A percentile compares a stretch with the other conserved stretches of the same genome.
Conservation (phyloP, 2,329 filamentous ascomycete genomes). For the Clarireedia monteithiana region DNA sequence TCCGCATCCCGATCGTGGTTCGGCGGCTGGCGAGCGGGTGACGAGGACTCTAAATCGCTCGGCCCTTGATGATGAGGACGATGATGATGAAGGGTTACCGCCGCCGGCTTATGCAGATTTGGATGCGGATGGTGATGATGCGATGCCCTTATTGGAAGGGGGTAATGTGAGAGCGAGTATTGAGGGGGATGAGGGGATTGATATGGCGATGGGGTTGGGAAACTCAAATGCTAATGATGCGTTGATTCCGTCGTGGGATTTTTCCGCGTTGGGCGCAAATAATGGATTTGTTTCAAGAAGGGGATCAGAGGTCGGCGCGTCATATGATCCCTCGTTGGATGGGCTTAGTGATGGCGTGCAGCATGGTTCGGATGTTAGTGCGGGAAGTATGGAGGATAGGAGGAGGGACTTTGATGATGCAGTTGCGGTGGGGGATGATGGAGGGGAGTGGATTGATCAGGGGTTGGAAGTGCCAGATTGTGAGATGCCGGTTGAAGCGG, state of each 20-base stretch:
- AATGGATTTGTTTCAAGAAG: no score
- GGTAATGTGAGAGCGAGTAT: no score
- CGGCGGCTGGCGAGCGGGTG: constrained; percentile 22
- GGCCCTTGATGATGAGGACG: constrained; percentile 20
- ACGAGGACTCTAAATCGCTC: constrained; percentile 24
- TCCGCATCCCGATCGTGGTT: constrained; percentile 55
- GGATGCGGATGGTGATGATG: background rate
- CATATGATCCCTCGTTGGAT: no score
- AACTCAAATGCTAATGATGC: no score
- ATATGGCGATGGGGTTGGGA: no score
- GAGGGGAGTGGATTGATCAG: constrained; percentile 14
- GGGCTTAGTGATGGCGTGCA: constrained; percentile 24
- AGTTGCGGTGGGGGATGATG: constrained; percentile 16
- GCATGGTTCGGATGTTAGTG: constrained; percentile 25
- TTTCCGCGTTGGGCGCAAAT: no score
- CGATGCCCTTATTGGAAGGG: no score
- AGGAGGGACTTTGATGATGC: constrained; percentile 23
- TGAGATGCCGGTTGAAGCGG: constrained; percentile 16
- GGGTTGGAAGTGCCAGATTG: constrained; percentile 24
- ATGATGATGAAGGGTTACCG: constrained; percentile 17
- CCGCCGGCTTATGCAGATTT: constrained; percentile 12
- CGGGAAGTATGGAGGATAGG: constrained; percentile 15
- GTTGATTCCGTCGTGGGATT: no score
- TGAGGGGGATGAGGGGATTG: no score
- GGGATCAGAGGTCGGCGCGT: no score